A percentile compares a stretch with the other conserved stretches of the same genome.
These are phyloP conservation scores for Coemansia sp. DNA, from an alignment of 192 early-diverging fungal genomes.

Conservation along the genomic window DNA sequence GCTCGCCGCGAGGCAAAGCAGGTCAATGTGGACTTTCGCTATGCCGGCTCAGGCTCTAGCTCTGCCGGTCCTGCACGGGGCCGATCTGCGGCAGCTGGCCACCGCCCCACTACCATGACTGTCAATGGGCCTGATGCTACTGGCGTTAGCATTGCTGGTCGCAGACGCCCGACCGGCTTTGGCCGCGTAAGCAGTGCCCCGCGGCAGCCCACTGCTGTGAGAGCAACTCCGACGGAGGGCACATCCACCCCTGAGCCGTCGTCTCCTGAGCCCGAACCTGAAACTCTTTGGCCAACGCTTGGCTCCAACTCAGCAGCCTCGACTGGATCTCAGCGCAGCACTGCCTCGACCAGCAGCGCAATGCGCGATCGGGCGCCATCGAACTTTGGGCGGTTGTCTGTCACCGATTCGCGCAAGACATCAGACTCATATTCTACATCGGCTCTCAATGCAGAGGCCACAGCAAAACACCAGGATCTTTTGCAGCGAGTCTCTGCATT, in stretches of 20 bases:
- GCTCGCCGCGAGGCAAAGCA: constrained; percentile 44
- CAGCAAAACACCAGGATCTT: constrained; percentile 39
- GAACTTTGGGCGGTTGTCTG: constrained; percentile 29
- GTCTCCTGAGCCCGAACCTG: constrained; percentile 22
- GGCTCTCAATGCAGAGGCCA: constrained; percentile 15
- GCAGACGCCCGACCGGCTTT: constrained; percentile 43
- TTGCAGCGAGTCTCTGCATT: constrained; percentile 48
- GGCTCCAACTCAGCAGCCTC: constrained; percentile 9
- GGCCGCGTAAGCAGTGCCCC: constrained; percentile 14
- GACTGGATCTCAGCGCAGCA: neutral
- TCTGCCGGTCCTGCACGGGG: constrained; percentile 3
- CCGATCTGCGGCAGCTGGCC: neutral
- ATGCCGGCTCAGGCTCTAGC: neutral
- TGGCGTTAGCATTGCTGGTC: constrained; percentile 44
- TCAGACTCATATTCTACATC: neutral
- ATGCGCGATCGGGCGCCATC: constrained; percentile 21
- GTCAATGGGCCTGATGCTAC: constrained; percentile 40
- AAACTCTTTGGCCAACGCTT: constrained; percentile 41
- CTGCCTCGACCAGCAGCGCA: neutral
- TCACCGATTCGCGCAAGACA: neutral
- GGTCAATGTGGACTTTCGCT: constrained; percentile 37
- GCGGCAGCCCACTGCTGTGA: neutral
- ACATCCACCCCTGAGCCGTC: constrained; percentile 5
- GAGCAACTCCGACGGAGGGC: neutral
- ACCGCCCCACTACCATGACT: constrained; percentile 36